Conservation (phyloP, 257 asterid genomes). For the Solanum megistacrolobum region DNA sequence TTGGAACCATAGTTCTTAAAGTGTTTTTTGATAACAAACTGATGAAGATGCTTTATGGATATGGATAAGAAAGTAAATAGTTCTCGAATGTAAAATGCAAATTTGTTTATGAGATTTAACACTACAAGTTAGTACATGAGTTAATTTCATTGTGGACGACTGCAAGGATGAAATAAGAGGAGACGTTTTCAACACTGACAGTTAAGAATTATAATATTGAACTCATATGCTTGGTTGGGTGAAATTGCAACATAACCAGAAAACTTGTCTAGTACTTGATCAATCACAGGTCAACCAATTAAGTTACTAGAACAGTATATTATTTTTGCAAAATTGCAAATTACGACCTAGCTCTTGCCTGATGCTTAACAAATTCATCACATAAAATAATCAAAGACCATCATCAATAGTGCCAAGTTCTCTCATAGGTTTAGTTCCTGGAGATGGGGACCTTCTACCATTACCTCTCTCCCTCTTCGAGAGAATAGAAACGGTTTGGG, state of each 20-base stretch:
- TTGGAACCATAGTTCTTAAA: neutral
- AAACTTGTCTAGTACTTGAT: neutral
- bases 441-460: neutral
- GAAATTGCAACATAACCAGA: neutral
- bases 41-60: neutral
- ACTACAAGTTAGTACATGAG: neutral
- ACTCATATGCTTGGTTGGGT: neutral
- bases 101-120: neutral
- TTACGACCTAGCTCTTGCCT: neutral
- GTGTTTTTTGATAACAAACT: neutral
- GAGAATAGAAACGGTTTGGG: neutral
- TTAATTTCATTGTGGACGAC: neutral
- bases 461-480: neutral
- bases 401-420: neutral
- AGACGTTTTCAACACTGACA: neutral
- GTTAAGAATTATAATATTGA: neutral
- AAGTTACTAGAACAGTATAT: neutral
- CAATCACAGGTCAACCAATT: neutral
- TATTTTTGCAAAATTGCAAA: neutral
- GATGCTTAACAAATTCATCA: neutral
- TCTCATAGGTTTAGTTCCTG: neutral
- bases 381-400: neutral
- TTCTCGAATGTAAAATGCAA: neutral
- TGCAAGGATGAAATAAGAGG: neutral
- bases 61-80: neutral